These are phyloP conservation scores for Lepidium aucheri DNA, from an alignment of 345 rosid genomes.

Conservation along the genomic window DNA sequence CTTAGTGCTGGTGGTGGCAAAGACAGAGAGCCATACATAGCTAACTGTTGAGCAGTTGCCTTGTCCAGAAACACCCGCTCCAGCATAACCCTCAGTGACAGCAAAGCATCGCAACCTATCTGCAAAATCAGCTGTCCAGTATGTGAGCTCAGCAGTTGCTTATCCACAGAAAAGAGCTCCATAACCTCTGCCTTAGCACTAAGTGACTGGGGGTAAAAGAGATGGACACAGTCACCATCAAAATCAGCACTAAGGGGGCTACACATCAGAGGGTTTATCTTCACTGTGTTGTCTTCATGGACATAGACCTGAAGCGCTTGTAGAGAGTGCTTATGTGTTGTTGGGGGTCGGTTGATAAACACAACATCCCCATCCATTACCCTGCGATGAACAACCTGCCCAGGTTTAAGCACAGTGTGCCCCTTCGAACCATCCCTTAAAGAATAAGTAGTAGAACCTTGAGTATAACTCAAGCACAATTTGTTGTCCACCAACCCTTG, in stretches of 20 bases:
- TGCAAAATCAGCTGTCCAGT: slow-evolving; percentile 75
- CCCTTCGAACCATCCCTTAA: slow-evolving; percentile 89
- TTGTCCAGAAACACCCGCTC: slow-evolving; percentile 41
- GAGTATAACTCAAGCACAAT: slow-evolving; percentile 62
- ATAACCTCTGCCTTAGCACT: slow-evolving; percentile 90
- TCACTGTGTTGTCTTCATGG: slow-evolving; percentile 89
- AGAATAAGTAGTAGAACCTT: slow-evolving; percentile 69
- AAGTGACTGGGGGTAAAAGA: slow-evolving; percentile 88
- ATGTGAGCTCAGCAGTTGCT: slow-evolving; percentile 91
- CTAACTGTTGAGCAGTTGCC: slow-evolving; percentile 58
- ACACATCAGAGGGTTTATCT: slow-evolving; percentile 90
- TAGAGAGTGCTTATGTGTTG: slow-evolving; percentile 88
- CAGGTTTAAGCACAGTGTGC: slow-evolving; percentile 65
- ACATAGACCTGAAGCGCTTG: slow-evolving; percentile 90
- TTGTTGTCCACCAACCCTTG: slow-evolving; percentile 74
- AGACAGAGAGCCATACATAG: slow-evolving; percentile 54
- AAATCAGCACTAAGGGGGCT: slow-evolving; percentile 93
- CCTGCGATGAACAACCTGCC: slow-evolving; percentile 81
- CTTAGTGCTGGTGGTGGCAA: slow-evolving; percentile 65
- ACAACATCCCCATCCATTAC: slow-evolving; percentile 93
- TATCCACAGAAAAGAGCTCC: slow-evolving; percentile 89
- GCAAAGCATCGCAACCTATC: slow-evolving; percentile 59
- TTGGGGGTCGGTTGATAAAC: slow-evolving; percentile 91
- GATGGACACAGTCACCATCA: slow-evolving; percentile 93
- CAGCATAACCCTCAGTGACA: slow-evolving; percentile 62